These are phyloP conservation scores for Colletotrichum chlorophyti DNA, from an alignment of 2,329 filamentous ascomycete species.

Conservation along the genomic window DNA sequence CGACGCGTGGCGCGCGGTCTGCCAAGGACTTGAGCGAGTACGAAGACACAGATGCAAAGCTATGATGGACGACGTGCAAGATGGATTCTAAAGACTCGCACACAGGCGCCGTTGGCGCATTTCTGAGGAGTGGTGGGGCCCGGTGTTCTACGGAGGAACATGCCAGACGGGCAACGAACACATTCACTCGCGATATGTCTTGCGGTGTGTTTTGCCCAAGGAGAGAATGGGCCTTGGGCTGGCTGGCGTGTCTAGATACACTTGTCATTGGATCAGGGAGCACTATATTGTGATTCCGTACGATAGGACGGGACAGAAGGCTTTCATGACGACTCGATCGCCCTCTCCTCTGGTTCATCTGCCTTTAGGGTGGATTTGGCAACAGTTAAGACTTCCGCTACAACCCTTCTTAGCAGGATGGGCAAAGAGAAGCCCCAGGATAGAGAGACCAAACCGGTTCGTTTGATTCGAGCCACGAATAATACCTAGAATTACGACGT, in stretches of 20 bases:
- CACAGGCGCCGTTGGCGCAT: conserved; percentile 14
- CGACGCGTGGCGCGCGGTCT: conserved; percentile 76
- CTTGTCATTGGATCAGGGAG: too few species aligned
- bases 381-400: too few species aligned
- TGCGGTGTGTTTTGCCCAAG: too few species aligned
- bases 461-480: conserved; percentile 3
- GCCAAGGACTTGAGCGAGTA: conserved; percentile 82
- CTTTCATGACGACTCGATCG: too few species aligned
- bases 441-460: too few species aligned
- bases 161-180: conserved; percentile 23
- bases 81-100: not conserved
- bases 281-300: too few species aligned
- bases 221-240: not conserved
- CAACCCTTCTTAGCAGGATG: too few species aligned
- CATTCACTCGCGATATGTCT: too few species aligned
- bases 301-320: too few species aligned
- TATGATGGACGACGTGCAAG: conserved; percentile 53
- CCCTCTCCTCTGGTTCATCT: too few species aligned
- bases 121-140: conserved; percentile 6
- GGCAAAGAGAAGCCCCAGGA: too few species aligned
- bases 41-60: conserved; percentile 83
- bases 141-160: conserved; percentile 10
- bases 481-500: not conserved
- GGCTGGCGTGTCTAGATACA: not conserved
- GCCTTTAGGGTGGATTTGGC: too few species aligned